Evolutionary conservation across 495 filamentous ascomycete genomes (phyloP).

Genomic region (Diplogelasinospora grovesii): DNA sequence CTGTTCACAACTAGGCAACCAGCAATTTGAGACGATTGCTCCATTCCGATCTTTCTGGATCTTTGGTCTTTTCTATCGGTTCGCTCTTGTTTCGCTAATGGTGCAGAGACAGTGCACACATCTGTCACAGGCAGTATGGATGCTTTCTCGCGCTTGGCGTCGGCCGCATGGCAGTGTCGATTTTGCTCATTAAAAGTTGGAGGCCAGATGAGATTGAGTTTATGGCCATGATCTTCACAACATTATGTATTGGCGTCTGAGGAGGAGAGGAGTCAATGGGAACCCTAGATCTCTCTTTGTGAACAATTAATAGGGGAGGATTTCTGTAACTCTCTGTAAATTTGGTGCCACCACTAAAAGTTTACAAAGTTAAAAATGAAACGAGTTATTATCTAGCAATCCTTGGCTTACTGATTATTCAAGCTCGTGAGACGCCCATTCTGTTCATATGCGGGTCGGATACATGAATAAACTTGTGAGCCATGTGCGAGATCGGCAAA

Average conservation of each 20-base stretch:
- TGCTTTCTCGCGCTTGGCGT: constrained; percentile 13
- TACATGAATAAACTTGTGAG: background rate
- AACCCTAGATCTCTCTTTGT: constrained; percentile 17
- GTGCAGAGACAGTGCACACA: constrained; percentile 6
- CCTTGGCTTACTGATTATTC: background rate
- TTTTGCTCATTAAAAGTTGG: constrained; percentile 12
- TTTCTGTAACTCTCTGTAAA: constrained; percentile 21
- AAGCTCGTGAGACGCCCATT: too few relatives aligned
- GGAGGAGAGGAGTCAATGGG: constrained; percentile 10
- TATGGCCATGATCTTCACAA: constrained; percentile 14
- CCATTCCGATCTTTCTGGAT: too few relatives aligned
- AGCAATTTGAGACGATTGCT: too few relatives aligned
- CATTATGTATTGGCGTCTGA: constrained; percentile 14
- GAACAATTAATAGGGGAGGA: constrained; percentile 21
- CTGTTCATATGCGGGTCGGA: background rate
- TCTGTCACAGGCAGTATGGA: constrained; percentile 20
- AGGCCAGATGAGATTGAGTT: constrained; percentile 15
- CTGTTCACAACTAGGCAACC: too few relatives aligned
- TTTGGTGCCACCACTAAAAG: constrained; percentile 6
- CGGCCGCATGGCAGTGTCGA: constrained; percentile 4
- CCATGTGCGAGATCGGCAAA: background rate
- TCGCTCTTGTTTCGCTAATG: constrained; percentile 13
- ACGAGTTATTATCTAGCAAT: background rate
- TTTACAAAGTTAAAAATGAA: constrained; percentile 4
- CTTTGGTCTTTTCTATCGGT: too few relatives aligned